These are phyloP conservation scores for Macrophomina pseudophaseolina DNA, from an alignment of 2,329 filamentous ascomycete species.

Conservation along the genomic window DNA sequence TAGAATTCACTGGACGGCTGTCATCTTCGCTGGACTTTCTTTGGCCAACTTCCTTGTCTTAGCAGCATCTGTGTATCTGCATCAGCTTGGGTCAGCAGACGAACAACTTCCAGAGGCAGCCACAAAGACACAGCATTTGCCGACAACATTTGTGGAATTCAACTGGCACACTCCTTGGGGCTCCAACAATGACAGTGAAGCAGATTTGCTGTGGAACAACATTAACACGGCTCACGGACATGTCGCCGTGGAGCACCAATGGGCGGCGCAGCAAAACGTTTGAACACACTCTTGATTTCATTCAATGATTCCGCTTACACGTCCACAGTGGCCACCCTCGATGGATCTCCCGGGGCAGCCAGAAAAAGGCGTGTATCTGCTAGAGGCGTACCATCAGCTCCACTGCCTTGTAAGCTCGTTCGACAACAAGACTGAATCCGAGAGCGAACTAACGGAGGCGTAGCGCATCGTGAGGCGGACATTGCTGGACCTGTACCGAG, in stretches of 20 bases:
- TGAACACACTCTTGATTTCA: too few relatives aligned
- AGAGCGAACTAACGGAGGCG: not conserved
- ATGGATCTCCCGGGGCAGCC: not conserved
- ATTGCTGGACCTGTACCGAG: not conserved
- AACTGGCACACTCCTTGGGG: conserved; percentile 10
- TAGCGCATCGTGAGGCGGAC: conserved; percentile 1
- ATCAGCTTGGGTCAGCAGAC: not conserved
- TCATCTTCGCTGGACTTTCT: not conserved
- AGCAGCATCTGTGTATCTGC: not conserved
- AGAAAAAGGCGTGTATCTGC: conserved; percentile 3
- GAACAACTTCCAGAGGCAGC: not conserved
- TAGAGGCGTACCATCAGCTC: conserved; percentile 15
- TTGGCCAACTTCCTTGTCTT: not conserved
- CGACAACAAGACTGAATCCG: not conserved
- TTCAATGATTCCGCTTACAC: not conserved
- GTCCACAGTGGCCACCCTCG: not conserved
- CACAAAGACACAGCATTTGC: not conserved
- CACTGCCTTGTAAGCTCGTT: conserved; percentile 7
- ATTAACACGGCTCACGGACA: conserved; percentile 15
- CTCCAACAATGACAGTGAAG: conserved; percentile 14
- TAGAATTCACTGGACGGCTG: not conserved
- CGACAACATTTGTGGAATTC: not conserved
- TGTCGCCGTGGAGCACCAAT: not conserved
- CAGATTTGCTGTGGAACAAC: conserved; percentile 3
- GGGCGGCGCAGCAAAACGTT: not conserved